A percentile compares a stretch with the other conserved stretches of the same genome.
Conservation (phyloP, 495 filamentous ascomycete genomes). For the Penicillium malachiteum region DNA sequence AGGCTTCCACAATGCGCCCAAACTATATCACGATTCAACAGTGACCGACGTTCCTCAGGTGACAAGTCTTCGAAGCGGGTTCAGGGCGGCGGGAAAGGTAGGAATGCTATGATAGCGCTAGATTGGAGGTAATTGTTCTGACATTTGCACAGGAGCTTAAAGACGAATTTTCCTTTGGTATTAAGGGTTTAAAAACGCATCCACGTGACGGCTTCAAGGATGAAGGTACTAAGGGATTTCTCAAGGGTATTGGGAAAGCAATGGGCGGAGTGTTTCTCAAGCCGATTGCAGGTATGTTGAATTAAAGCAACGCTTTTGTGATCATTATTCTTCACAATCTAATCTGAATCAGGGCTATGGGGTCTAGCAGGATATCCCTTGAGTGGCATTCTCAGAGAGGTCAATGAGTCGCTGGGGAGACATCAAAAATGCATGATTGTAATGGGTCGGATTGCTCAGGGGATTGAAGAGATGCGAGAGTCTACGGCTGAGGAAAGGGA, state of each 20-base stretch:
- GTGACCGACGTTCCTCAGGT: constrained; percentile 69
- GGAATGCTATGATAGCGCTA: constrained; percentile 55
- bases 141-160: constrained; percentile 59
- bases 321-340: no score
- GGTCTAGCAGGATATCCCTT: constrained; percentile 69
- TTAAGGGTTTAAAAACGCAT: constrained; percentile 72
- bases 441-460: constrained; percentile 22
- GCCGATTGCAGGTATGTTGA: constrained; percentile 63
- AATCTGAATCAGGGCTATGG: constrained; percentile 59
- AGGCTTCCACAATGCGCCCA: constrained; percentile 84
- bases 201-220: constrained; percentile 66
- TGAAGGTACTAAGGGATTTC: constrained; percentile 65
- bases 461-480: constrained; percentile 24
- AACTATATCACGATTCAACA: constrained; percentile 73
- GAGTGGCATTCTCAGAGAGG: constrained; percentile 69
- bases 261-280: constrained; percentile 71
- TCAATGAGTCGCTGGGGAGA: constrained; percentile 49
- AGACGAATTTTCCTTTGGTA: constrained; percentile 66
- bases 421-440: constrained; percentile 16
- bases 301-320: no score
- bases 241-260: constrained; percentile 76
- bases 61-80: constrained; percentile 67
- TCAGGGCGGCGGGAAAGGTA: constrained; percentile 57
- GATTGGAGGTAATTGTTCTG: constrained; percentile 51
- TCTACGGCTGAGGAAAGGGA: constrained; percentile 17